Conservation (phyloP, 139 green algal genomes). For the Trebouxia sp. region DNA sequence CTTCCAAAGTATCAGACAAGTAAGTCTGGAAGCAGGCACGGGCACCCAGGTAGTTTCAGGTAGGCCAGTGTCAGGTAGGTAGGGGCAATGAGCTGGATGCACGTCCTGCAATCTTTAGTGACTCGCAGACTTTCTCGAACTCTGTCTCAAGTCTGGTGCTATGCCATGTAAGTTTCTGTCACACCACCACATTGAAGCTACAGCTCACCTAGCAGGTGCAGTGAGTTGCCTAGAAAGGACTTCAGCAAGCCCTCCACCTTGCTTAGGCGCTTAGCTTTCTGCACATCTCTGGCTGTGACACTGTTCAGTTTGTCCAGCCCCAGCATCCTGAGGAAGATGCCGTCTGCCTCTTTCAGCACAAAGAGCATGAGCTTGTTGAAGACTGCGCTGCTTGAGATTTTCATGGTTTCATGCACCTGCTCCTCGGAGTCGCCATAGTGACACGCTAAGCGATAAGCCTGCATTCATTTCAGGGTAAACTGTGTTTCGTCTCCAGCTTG, state of each 20-base stretch:
- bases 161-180: too few relatives aligned
- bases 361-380: slow-evolving; percentile 93
- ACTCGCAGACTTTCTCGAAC: too few relatives aligned
- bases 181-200: too few relatives aligned
- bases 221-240: slow-evolving; percentile 91
- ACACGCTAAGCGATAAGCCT: slow-evolving; percentile 81
- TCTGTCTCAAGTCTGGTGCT: too few relatives aligned
- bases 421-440: slow-evolving; percentile 86
- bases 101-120: too few relatives aligned
- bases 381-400: slow-evolving; percentile 66
- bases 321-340: slow-evolving; percentile 75
- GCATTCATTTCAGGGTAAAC: not conserved
- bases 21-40: too few relatives aligned
- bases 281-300: slow-evolving; percentile 6
- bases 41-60: too few relatives aligned
- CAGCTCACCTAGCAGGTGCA: slow-evolving; percentile 81
- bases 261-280: slow-evolving; percentile 49
- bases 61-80: too few relatives aligned
- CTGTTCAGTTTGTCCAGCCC: slow-evolving; percentile 30
- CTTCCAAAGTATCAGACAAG: too few relatives aligned
- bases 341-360: slow-evolving; percentile 73
- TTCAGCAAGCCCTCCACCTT: slow-evolving; percentile 86
- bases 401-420: slow-evolving; percentile 51
- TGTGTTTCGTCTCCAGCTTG: too few relatives aligned
- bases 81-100: too few relatives aligned